These are phyloP conservation scores for Paramecium biaurelia DNA, from an alignment of 73 alveolate species.

Conservation along the genomic window DNA sequence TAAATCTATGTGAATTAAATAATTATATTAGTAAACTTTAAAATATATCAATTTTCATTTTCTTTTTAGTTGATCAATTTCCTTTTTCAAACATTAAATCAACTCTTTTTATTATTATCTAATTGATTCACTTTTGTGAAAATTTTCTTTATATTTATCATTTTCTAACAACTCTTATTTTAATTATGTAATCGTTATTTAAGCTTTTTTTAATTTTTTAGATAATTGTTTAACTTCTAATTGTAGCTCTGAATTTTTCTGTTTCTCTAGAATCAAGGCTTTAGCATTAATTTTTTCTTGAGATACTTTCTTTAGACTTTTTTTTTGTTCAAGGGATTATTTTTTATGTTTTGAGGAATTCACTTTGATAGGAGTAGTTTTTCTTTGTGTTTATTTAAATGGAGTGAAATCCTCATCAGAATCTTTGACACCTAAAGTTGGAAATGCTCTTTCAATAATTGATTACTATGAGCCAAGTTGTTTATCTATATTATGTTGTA, in stretches of 20 bases:
- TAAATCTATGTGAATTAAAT: neutral
- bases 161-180: neutral
- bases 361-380: neutral
- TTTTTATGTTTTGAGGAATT: neutral
- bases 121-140: slow-evolving; percentile 29
- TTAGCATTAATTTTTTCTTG: neutral
- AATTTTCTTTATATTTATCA: neutral
- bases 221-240: neutral
- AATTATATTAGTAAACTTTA: neutral
- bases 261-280: neutral
- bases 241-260: neutral
- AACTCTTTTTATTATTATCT: slow-evolving; percentile 8
- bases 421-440: neutral
- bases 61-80: slow-evolving; percentile 2
- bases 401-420: neutral
- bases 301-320: neutral
- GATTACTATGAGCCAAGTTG: neutral
- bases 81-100: neutral
- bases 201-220: neutral
- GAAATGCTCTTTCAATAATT: neutral
- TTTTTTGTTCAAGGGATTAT: neutral
- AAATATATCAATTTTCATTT: neutral
- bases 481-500: neutral
- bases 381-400: neutral
- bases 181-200: neutral